Conservation (phyloP, 208 protist genomes). For the Porcisia deanei region DNA sequence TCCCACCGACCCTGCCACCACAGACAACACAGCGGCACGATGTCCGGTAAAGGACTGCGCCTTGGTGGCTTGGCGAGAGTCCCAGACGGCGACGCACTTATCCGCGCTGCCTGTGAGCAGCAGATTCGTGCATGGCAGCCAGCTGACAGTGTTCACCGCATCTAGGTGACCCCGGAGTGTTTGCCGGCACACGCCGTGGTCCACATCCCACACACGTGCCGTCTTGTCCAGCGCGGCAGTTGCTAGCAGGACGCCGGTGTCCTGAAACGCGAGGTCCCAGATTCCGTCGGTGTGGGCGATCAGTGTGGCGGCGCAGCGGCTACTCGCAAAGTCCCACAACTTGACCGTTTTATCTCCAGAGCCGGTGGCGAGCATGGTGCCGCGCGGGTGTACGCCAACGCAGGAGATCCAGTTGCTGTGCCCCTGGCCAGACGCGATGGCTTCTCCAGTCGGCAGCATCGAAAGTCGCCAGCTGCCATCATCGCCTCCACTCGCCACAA, state of each 20-base stretch:
- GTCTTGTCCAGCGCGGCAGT: conserved; percentile 94
- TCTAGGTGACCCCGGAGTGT: conserved; percentile 96
- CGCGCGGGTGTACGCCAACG: conserved; percentile 87
- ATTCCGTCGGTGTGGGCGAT: conserved; percentile 95
- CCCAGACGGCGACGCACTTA: conserved; percentile 97
- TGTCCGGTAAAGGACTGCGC: conserved; percentile 96
- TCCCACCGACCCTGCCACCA: conserved; percentile 30
- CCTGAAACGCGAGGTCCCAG: conserved; percentile 95
- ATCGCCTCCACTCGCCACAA: conserved; percentile 96
- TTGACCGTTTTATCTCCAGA: conserved; percentile 97
- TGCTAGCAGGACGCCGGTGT: conserved; percentile 92
- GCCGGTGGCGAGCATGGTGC: conserved; percentile 94
- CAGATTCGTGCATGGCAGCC: conserved; percentile 94
- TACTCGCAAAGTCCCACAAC: conserved; percentile 95
- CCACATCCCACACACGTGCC: conserved; percentile 94
- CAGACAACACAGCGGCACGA: conserved; percentile 88
- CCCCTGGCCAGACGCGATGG: conserved; percentile 94
- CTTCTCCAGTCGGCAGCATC: conserved; percentile 90
- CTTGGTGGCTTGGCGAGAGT: conserved; percentile 92
- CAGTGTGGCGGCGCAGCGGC: conserved; percentile 87
- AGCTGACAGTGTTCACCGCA: conserved; percentile 92
- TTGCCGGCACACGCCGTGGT: conserved; percentile 81
- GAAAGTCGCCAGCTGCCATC: conserved; percentile 96
- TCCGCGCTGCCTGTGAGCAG: conserved; percentile 95
- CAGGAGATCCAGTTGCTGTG: conserved; percentile 94